A percentile compares a stretch with the other conserved stretches of the same genome.
phyloP scores from a whole-genome alignment of 257 asterid species.

The Prunella vulgaris region DNA sequence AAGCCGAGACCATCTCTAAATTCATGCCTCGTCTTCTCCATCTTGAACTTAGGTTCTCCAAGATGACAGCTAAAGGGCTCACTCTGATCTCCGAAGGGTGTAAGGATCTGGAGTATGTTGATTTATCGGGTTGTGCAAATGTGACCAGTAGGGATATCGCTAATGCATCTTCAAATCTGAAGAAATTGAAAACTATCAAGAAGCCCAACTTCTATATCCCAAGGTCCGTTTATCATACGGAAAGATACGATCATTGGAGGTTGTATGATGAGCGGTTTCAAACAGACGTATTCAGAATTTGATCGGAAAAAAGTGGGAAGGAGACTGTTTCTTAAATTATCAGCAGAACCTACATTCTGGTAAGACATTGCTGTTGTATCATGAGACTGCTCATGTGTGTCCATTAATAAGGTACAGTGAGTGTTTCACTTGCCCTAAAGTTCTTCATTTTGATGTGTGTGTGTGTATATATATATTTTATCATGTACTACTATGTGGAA shows the following conservation, averaged over 20 bases:
- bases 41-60: slow-evolving; percentile 66
- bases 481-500: not conserved
- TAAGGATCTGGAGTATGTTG: slow-evolving; percentile 52
- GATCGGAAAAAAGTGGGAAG: slow-evolving; percentile 22
- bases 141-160: slow-evolving; percentile 61
- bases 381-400: not conserved
- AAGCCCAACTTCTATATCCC: slow-evolving; percentile 72
- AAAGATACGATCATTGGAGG: slow-evolving; percentile 82
- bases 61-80: slow-evolving; percentile 67
- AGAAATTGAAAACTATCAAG: slow-evolving; percentile 53
- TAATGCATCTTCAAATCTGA: slow-evolving; percentile 43
- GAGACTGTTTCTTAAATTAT: not conserved
- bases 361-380: not conserved
- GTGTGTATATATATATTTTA: not conserved
- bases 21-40: slow-evolving; percentile 60
- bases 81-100: slow-evolving; percentile 60
- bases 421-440: not conserved
- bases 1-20: slow-evolving; percentile 72
- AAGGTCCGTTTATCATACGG: slow-evolving; percentile 48
- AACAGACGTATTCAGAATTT: slow-evolving; percentile 71
- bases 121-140: slow-evolving; percentile 68
- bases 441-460: slow-evolving; percentile 16
- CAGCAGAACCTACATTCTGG: not conserved
- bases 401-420: not conserved
- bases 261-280: slow-evolving; percentile 83